Evolutionary conservation across 257 asterid genomes (phyloP), one percentile per base, ranked within the genome.

Genomic region (Solanum pinnatisectum): DNA sequence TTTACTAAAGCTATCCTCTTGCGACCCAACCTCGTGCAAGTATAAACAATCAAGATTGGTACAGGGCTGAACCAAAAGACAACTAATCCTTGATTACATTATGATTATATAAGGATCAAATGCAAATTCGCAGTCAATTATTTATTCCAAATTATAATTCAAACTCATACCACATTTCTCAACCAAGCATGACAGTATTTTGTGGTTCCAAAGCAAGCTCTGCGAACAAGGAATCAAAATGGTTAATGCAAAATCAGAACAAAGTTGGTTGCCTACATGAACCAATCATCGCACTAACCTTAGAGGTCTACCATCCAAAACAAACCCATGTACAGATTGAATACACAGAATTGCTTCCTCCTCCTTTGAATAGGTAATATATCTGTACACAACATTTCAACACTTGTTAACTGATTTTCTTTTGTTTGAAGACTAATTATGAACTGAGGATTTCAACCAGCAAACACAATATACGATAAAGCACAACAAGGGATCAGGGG

Each of bases 191-290:
- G 98, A 86, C 98, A 95, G 90, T 94, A 95, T 91, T 95, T 95
- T 36, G 98, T 95, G 87, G 98, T 95, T 88, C 98, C 98, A 89
- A 94, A 95, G 89, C 98, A 95, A 14, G 98, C 98, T 96, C 99
- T 96, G 92, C 88, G 90, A 85, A 72, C 40, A 92, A 82, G 56
- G 65, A 71, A 59, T 72, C 90, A 88, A 81, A 86, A 70, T 71
- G 85, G 87, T 86, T 63, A 67, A 79, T 27, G 79, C 52, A 79
- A 44, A 44, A 79, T 79, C 85, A 44, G 27, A 44, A 27, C 23
- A 27, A 79, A 16, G 40, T 30, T 79, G 59, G 27, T 49, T 79
- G 67, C 27, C 5, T 27, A 79, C 84, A 46, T 15, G 49, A 44
- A 63, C 71, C 71, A 46, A 85, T 70, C 72, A 87, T 87, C 74